These are phyloP conservation scores for Chrysosporium queenslandicum DNA, from an alignment of 2,329 filamentous ascomycete genomes.

Conservation along the genomic window DNA sequence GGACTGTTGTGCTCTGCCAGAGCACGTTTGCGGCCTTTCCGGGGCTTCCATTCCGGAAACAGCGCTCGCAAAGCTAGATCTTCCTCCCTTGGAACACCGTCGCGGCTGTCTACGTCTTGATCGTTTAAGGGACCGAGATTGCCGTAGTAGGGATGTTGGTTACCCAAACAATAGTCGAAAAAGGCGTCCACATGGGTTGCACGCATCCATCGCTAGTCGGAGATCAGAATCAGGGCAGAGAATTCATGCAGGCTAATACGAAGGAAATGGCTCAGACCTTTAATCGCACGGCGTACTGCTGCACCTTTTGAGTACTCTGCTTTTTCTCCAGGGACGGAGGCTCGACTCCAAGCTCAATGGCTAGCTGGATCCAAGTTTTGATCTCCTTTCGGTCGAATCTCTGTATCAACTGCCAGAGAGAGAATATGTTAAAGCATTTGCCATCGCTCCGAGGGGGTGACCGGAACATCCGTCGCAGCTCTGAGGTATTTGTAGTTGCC, in stretches of 20 bases:
- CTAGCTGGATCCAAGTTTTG: conserved; percentile 86
- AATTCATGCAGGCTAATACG: conserved; percentile 12
- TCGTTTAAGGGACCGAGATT: conserved; percentile 58
- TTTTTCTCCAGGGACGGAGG: conserved; percentile 71
- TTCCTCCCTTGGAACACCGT: conserved; percentile 76
- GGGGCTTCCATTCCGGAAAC: conserved; percentile 61
- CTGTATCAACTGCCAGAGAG: conserved; percentile 65
- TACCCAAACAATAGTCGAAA: conserved; percentile 77
- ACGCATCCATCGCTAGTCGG: conserved; percentile 75
- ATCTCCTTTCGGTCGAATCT: conserved; percentile 73
- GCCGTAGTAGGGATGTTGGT: conserved; percentile 68
- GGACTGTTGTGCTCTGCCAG: conserved; percentile 45
- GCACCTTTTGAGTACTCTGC: conserved; percentile 84
- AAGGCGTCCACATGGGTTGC: conserved; percentile 93
- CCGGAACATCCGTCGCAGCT: conserved; percentile 65
- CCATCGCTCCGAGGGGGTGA: conserved; percentile 76
- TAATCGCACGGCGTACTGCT: conserved; percentile 84
- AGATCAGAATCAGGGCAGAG: conserved; percentile 7
- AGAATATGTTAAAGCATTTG: conserved; percentile 71
- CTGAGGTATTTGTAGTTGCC: conserved; percentile 56
- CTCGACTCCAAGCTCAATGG: conserved; percentile 77
- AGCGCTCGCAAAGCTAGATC: conserved; percentile 79
- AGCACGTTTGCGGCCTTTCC: conserved; percentile 52
- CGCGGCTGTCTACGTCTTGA: conserved; percentile 56
- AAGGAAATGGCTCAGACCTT: conserved; percentile 51